phyloP scores from a whole-genome alignment of 192 early-diverging fungal genomes.

The Chytriomyces sp. region DNA sequence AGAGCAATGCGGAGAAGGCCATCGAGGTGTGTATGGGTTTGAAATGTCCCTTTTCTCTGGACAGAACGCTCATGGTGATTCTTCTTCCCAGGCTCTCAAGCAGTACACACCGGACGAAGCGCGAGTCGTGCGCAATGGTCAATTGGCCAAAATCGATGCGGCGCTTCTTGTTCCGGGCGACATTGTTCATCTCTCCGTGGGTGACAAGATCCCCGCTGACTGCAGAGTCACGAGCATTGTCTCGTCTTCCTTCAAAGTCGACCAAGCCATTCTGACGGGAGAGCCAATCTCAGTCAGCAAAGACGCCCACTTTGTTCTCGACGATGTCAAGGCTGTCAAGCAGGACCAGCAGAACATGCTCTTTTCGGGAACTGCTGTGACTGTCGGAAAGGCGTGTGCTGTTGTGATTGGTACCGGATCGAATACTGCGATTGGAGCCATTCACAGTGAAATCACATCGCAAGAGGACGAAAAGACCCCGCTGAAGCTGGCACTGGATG shows the following conservation, averaged over 20 bases:
- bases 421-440: slow-evolving; percentile 90
- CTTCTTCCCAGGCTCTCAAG: slow-evolving; percentile 72
- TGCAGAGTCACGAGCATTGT: slow-evolving; percentile 79
- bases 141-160: slow-evolving; percentile 69
- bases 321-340: slow-evolving; percentile 79
- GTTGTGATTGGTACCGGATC: slow-evolving; percentile 90
- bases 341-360: slow-evolving; percentile 98
- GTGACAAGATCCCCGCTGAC: slow-evolving; percentile 98
- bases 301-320: slow-evolving; percentile 62
- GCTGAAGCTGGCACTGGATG: slow-evolving; percentile 92
- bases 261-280: slow-evolving; percentile 96
- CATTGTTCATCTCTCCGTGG: slow-evolving; percentile 87
- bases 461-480: slow-evolving; percentile 93
- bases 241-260: slow-evolving; percentile 87
- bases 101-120: slow-evolving; percentile 97
- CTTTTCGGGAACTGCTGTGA: slow-evolving; percentile 94
- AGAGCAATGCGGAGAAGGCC: slow-evolving; percentile 94
- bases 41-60: not conserved
- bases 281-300: slow-evolving; percentile 93
- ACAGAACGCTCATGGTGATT: too few relatives aligned
- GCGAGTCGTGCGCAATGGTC: slow-evolving; percentile 82
- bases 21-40: slow-evolving; percentile 77
- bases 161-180: slow-evolving; percentile 93
- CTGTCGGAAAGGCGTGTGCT: slow-evolving; percentile 85
- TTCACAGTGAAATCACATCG: slow-evolving; percentile 82